Evolutionary conservation across 225 moss, liverwort and hornwort species (phyloP).

Genomic region (Pseudisothecium myosuroides): DNA sequence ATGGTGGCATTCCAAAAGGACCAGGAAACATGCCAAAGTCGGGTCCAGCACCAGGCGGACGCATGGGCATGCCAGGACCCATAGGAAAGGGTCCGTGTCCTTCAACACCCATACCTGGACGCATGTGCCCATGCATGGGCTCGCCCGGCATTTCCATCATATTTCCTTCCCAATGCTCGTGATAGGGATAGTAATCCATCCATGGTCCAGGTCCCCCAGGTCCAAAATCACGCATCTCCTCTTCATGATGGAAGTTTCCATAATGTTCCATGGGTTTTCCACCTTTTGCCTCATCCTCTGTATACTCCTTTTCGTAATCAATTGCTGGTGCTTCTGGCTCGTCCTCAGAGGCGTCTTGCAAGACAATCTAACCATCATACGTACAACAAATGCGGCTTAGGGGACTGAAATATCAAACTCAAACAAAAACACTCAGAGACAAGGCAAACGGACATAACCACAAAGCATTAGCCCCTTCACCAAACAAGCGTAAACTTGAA

Average conservation of each 20-base stretch:
- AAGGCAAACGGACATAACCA: neutral
- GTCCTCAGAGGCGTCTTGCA: slow-evolving; percentile 86
- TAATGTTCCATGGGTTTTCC: slow-evolving; percentile 31
- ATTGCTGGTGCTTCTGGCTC: slow-evolving; percentile 47
- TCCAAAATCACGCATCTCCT: slow-evolving; percentile 45
- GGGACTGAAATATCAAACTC: neutral
- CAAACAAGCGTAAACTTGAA: neutral
- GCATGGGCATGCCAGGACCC: slow-evolving; percentile 83
- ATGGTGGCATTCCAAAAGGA: slow-evolving; percentile 72
- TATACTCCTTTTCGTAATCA: slow-evolving; percentile 35
- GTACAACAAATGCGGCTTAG: neutral
- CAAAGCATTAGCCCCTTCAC: neutral
- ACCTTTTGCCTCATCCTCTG: slow-evolving; percentile 62
- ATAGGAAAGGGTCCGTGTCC: slow-evolving; percentile 75
- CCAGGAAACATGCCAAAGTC: slow-evolving; percentile 91
- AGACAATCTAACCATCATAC: slow-evolving; percentile 58
- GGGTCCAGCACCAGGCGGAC: slow-evolving; percentile 69
- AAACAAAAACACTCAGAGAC: neutral
- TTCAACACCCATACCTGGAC: slow-evolving; percentile 80
- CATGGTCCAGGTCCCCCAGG: slow-evolving; percentile 44
- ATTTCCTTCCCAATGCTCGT: slow-evolving; percentile 52
- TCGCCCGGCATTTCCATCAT: slow-evolving; percentile 68
- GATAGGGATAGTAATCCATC: slow-evolving; percentile 49
- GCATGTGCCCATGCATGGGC: slow-evolving; percentile 63
- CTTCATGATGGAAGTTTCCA: slow-evolving; percentile 33